A percentile compares a stretch with the other conserved stretches of the same genome.
Conservation (phyloP, 1,284 basidiomycete genomes). For the Wallemia mellicola region DNA sequence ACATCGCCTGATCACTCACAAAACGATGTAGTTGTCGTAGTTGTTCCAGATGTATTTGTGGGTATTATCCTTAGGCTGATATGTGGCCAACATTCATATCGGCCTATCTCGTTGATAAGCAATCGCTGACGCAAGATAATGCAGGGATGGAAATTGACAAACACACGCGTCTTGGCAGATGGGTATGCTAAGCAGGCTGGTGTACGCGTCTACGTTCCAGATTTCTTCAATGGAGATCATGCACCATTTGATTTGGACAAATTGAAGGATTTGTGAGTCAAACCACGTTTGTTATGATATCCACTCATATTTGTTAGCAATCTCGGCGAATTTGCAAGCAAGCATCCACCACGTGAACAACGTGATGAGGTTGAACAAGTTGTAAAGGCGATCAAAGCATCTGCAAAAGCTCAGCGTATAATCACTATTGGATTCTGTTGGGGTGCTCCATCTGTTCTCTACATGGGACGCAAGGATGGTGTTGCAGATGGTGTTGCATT, state of each 20-base stretch:
- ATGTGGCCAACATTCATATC: too few species aligned
- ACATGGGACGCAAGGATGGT: not conserved
- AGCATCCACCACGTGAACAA: not conserved
- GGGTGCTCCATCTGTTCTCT: constrained; percentile 4
- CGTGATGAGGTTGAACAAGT: not conserved
- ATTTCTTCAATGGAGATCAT: not conserved
- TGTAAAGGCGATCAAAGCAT: not conserved
- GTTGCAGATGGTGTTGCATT: constrained; percentile 7
- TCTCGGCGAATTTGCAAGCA: not conserved
- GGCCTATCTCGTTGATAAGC: too few species aligned
- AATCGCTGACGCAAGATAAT: too few species aligned
- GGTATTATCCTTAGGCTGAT: too few species aligned
- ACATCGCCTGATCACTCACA: not conserved
- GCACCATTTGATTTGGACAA: not conserved
- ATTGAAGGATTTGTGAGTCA: not conserved
- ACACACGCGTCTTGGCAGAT: constrained; percentile 6
- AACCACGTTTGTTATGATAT: too few species aligned
- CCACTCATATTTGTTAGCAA: too few species aligned
- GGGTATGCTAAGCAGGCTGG: constrained; percentile 5
- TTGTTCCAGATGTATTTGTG: not conserved
- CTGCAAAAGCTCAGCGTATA: constrained; percentile 1
- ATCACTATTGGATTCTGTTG: constrained; percentile 6
- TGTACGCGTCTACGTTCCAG: constrained; percentile 1
- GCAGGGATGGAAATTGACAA: not conserved
- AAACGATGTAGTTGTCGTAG: not conserved